Conservation (phyloP, 2,329 filamentous ascomycete genomes). For the Colletotrichum chrysophilum region DNA sequence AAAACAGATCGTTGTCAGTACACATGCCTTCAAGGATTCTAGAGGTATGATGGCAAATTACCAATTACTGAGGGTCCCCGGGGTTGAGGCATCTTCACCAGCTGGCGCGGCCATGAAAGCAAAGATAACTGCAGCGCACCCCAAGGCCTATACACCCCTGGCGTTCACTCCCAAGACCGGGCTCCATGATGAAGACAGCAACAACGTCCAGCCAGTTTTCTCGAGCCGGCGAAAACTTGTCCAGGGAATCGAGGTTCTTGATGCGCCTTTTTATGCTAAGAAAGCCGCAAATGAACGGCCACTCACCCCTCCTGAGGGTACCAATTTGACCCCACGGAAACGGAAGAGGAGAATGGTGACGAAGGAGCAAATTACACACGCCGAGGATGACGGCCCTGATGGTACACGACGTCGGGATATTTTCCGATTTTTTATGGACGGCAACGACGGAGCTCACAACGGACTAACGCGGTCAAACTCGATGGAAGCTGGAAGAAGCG, state of each 20-base stretch:
- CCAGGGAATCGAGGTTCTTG: conserved; percentile 51
- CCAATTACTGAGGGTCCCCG: conserved; percentile 47
- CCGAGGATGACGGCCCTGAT: conserved; percentile 8
- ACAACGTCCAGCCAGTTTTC: conserved; percentile 19
- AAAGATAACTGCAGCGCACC: conserved; percentile 47
- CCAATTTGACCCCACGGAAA: neutral
- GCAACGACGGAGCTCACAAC: neutral
- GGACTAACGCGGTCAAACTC: neutral
- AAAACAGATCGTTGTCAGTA: conserved; percentile 42
- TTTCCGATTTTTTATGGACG: conserved; percentile 16
- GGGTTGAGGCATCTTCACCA: conserved; percentile 45
- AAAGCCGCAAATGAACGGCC: conserved; percentile 23
- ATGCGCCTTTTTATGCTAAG: conserved; percentile 53
- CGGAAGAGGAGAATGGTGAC: conserved; percentile 15
- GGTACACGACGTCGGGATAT: conserved; percentile 8
- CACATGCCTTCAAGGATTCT: conserved; percentile 46
- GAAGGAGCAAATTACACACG: conserved; percentile 6
- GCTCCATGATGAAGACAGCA: conserved; percentile 27
- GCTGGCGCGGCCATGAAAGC: conserved; percentile 49
- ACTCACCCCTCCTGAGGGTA: neutral
- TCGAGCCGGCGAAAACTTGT: conserved; percentile 33
- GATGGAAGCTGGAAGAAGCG: neutral
- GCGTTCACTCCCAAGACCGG: conserved; percentile 32
- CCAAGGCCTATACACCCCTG: conserved; percentile 46
- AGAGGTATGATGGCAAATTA: conserved; percentile 49